A percentile compares a stretch with the other conserved stretches of the same genome.
Evolutionary conservation across 2,329 filamentous ascomycete species (phyloP).

Genomic region (Rutstroemia sp.): DNA sequence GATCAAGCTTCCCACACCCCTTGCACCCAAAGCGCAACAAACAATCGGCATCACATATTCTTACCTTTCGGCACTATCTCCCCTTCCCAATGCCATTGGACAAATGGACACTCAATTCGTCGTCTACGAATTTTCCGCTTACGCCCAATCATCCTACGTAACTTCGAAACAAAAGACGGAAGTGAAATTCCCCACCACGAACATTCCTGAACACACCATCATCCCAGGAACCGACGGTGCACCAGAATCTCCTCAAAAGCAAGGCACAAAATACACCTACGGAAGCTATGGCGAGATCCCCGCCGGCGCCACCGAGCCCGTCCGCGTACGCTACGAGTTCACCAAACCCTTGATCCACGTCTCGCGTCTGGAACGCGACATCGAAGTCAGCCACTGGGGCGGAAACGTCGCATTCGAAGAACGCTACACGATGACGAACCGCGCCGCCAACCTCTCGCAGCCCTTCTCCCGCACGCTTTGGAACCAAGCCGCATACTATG

Average conservation of each 20-base stretch:
- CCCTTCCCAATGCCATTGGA: conserved; percentile 74
- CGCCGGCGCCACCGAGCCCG: conserved; percentile 66
- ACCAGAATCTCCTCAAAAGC: conserved; percentile 61
- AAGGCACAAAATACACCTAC: conserved; percentile 81
- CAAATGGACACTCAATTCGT: conserved; percentile 86
- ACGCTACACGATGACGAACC: conserved; percentile 80
- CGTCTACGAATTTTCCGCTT: conserved; percentile 77
- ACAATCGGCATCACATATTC: conserved; percentile 85
- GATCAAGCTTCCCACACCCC: conserved; percentile 67
- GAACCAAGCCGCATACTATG: conserved; percentile 63
- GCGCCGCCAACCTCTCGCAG: conserved; percentile 67
- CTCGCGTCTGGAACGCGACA: conserved; percentile 73
- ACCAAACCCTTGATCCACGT: conserved; percentile 84
- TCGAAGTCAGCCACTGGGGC: conserved; percentile 97
- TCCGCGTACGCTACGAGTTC: conserved; percentile 86
- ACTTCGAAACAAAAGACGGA: conserved; percentile 96
- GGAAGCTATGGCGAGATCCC: conserved; percentile 79
- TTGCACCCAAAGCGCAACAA: conserved; percentile 69
- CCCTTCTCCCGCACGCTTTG: conserved; percentile 74
- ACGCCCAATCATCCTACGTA: conserved; percentile 73
- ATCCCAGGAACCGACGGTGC: conserved; percentile 55
- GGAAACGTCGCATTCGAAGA: conserved; percentile 95
- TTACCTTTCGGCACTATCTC: conserved; percentile 67
- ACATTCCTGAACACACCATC: conserved; percentile 79
- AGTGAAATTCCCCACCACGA: conserved; percentile 73